Evolutionary conservation across 1,139 yeast species (phyloP).

Genomic region (Blastobotrys arbuscula): DNA sequence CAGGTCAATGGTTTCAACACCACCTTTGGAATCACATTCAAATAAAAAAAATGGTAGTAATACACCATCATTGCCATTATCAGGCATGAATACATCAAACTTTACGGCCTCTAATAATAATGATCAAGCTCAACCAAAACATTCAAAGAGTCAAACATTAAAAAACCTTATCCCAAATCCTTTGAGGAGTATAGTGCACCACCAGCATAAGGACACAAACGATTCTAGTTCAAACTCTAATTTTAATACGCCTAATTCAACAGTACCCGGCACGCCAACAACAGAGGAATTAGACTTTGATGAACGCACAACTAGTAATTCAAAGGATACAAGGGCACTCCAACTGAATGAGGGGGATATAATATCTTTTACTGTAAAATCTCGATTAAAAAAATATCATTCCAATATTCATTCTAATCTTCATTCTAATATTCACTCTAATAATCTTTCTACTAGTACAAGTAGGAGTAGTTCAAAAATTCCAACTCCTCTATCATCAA

Average conservation of each 20-base stretch:
- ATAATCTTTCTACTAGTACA: too few relatives aligned
- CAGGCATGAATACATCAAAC: background rate
- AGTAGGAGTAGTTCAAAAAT: background rate
- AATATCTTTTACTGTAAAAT: background rate
- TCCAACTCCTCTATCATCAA: background rate
- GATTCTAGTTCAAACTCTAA: background rate
- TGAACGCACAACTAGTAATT: background rate
- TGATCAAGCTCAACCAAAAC: background rate
- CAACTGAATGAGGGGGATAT: background rate
- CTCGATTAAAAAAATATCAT: background rate
- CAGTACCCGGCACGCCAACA: background rate
- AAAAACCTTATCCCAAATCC: conserved; percentile 8
- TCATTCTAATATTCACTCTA: background rate
- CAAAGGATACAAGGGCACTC: too few relatives aligned
- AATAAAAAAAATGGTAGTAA: background rate
- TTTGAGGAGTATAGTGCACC: conserved; percentile 1
- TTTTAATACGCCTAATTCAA: background rate
- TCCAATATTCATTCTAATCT: background rate
- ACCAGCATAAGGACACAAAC: background rate
- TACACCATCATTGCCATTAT: background rate
- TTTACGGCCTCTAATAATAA: background rate
- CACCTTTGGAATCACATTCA: background rate
- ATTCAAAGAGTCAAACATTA: conserved; percentile 12
- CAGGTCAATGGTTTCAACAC: background rate
- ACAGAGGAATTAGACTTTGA: background rate